phyloP scores from a whole-genome alignment of 2,329 filamentous ascomycete species.

The Colletotrichum eremochloae region DNA sequence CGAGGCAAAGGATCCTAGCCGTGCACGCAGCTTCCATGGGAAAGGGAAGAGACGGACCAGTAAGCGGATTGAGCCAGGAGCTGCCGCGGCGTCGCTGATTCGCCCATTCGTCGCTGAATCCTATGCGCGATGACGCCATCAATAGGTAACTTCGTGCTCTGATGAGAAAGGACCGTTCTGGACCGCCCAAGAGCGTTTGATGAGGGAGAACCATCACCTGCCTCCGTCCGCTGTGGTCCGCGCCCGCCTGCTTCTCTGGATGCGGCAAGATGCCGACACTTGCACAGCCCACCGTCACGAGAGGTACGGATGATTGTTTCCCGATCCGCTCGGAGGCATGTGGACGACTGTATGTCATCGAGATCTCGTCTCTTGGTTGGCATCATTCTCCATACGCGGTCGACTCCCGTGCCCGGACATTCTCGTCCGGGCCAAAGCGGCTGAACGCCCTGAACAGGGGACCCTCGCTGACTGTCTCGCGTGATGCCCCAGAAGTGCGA shows the following conservation, averaged over 20 bases:
- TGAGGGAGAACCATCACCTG: slow-evolving; percentile 11
- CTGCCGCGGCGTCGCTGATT: slow-evolving; percentile 9
- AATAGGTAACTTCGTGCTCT: slow-evolving; percentile 29
- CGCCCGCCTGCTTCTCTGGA: slow-evolving; percentile 34
- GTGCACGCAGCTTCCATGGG: neutral
- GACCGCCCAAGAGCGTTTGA: slow-evolving; percentile 35
- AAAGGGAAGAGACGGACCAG: slow-evolving; percentile 5
- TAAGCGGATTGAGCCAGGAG: slow-evolving; percentile 4
- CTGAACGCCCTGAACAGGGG: slow-evolving; percentile 11
- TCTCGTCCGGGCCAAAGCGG: slow-evolving; percentile 30
- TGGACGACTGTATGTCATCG: slow-evolving; percentile 37
- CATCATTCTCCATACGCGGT: slow-evolving; percentile 3
- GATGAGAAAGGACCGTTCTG: slow-evolving; percentile 34
- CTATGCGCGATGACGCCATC: slow-evolving; percentile 28
- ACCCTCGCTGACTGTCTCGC: slow-evolving; percentile 23
- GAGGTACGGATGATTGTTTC: slow-evolving; percentile 33
- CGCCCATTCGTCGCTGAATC: slow-evolving; percentile 12
- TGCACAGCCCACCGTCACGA: slow-evolving; percentile 33
- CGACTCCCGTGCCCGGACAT: slow-evolving; percentile 26
- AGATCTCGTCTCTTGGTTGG: slow-evolving; percentile 31
- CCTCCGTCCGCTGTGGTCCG: slow-evolving; percentile 14
- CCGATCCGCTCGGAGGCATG: slow-evolving; percentile 32
- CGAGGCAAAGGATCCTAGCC: slow-evolving; percentile 14
- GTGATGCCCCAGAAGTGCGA: slow-evolving; percentile 20
- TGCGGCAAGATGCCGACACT: slow-evolving; percentile 35